Base-by-base conservation (phyloP, 805 yeast genomes). In the Candida boleticola region DNA sequence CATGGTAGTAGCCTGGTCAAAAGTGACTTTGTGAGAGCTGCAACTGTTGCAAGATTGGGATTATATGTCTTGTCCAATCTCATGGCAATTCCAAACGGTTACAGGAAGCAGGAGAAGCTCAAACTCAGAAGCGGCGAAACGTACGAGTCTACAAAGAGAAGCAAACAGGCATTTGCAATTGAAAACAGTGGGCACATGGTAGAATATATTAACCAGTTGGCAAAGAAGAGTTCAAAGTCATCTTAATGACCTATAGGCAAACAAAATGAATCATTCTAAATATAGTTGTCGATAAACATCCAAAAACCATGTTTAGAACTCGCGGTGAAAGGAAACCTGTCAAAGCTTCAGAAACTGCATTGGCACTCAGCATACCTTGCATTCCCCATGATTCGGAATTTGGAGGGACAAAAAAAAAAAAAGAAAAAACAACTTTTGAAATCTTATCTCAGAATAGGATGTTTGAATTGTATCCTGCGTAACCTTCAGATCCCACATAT, bases 41-140 rank as follows among this genome's bases (percentile, higher is more conserved):
- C 66, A 2, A 33, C 58, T 22, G 55, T 62, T 5, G 48, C 64
- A 6, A 41, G 53, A 30, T 52, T 56, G 17, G 74, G 75, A 3
- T 47, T 66, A 17, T 68, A 57, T 41, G 58, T 58, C 11, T 45
- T 58, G 33, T 43, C 40, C 45, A 5, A 19, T 19, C 20, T 44
- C 32, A 30, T 20, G 5, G 25, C 27, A n/a, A 32, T 50, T 5
- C 46, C 46, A 31, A 31, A 36, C 26, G 18, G 30, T 11, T 13
- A 26, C 16, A 7, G 5, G 18, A 37, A 38, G 10, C n/a, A 17
- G 18, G 29, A 14, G 18, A 46, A 46, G 13, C 39, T 58, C 26
- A 47, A 49, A 20, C 34, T 56, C 1, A 45, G 46, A 14, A 42
- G 43, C 5, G 50, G 53, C 1, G 60, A 53, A 36, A 42, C 37